A percentile compares a stretch with the other conserved stretches of the same genome.
Evolutionary conservation across 192 early-diverging fungal genomes (phyloP).

Genomic region (Chytriomyces sp.): DNA sequence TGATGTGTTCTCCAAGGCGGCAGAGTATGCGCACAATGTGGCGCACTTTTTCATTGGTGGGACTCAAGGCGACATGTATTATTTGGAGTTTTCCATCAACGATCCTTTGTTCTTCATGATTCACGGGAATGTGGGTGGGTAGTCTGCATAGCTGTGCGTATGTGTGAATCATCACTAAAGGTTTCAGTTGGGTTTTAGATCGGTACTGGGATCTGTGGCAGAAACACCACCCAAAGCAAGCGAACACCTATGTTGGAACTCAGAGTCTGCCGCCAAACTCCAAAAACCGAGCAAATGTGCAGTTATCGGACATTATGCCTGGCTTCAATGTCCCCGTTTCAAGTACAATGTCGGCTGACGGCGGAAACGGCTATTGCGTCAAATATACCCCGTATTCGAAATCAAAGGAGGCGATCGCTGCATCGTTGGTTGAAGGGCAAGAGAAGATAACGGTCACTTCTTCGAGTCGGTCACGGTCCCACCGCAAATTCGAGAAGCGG

Average conservation of each 20-base stretch:
- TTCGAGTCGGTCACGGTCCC: background rate
- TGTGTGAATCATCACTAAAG: background rate
- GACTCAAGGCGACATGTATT: conserved; percentile 6
- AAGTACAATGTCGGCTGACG: background rate
- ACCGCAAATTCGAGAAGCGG: background rate
- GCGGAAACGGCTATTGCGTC: conserved; percentile 10
- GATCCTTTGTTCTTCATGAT: conserved; percentile 48
- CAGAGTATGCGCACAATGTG: conserved; percentile 19
- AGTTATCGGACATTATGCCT: background rate
- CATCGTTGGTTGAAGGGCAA: background rate
- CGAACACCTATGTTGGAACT: background rate
- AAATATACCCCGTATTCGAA: conserved; percentile 17
- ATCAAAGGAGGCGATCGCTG: background rate
- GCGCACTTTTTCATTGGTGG: conserved; percentile 22
- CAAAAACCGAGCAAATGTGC: background rate
- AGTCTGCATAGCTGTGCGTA: background rate
- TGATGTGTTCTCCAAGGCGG: background rate
- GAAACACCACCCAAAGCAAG: background rate
- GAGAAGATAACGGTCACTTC: background rate
- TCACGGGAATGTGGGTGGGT: conserved; percentile 46
- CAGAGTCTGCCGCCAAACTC: background rate
- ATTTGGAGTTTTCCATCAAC: conserved; percentile 28
- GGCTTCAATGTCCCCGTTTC: conserved; percentile 24
- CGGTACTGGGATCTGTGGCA: conserved; percentile 19
- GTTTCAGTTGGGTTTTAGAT: background rate